Base-by-base conservation (phyloP, 768 basidiomycete species). In the Pluteus cervinus region DNA sequence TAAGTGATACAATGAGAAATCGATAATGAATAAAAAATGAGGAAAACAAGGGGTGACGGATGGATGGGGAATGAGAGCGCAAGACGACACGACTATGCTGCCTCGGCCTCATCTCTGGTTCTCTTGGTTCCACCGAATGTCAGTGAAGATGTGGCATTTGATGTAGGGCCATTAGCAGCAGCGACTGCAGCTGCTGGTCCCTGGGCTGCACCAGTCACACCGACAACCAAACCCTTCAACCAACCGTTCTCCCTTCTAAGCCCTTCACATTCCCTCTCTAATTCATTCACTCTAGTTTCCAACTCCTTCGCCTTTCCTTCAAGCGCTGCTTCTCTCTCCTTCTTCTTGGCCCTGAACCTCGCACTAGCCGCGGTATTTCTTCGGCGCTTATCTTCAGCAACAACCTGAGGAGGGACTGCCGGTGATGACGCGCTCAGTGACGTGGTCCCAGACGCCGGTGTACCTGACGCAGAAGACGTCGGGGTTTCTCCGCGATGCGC, bases 311-410 rank as follows among this genome's bases (percentile, higher is more conserved):
- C 79, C 50, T 79, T 81, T 29, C 70, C 73, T 62, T 94, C 92
- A 15, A 94, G 67, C 11, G 92, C 91, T 2, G 78, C 82, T 63
- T 96, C 92, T 10, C 92, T 73, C 61, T 93, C 89, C 68, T 96
- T 96, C 72, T 96, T 96, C 74, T 94, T 96, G 53, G 90, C 61
- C 42, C 91, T 75, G 72, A 96, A 96, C 6, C 91, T 85, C 22
- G 91, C 91, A 37, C 86, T 89, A 0, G 91, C 91, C 1, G 88
- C 88, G 0, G 91, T 96, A 57, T 96, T 96, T 31, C 91, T 69
- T 41, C 90, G 74, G n/a, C 91, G 81, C 56, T 94, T 94, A 61
- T 94, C 91, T 59, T 94, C 91, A 0, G 81, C 59, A 4, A 81
- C 66, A 5, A 73, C 73, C 2, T 78, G 15, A 0, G 62, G 37